phyloP scores from a whole-genome alignment of 179 eudicot species.

The Silene vulgaris region DNA sequence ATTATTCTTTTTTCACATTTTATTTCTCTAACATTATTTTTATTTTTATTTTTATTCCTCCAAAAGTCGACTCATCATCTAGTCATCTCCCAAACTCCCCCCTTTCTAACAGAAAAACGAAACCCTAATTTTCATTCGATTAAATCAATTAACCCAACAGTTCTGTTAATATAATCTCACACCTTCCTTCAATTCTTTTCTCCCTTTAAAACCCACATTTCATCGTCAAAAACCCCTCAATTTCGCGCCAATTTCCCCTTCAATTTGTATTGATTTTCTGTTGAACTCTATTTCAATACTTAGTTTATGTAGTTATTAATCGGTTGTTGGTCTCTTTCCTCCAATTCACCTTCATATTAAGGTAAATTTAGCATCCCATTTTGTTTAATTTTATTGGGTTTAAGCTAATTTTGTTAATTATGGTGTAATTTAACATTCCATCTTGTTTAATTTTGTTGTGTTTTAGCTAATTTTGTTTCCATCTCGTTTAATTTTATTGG shows the following conservation, averaged over 20 bases:
- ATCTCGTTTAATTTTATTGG: background rate
- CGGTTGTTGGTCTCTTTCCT: background rate
- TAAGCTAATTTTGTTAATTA: background rate
- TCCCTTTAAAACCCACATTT: background rate
- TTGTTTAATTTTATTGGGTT: background rate
- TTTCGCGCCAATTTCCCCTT: background rate
- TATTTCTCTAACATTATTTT: no score
- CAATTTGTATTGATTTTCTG: background rate
- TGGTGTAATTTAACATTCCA: conserved; percentile 1
- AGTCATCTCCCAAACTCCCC: background rate
- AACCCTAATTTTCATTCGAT: conserved; percentile 21
- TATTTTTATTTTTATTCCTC: no score
- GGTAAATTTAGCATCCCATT: conserved; percentile 14
- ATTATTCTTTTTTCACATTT: no score
- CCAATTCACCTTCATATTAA: background rate
- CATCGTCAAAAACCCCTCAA: background rate
- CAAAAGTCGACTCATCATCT: no score
- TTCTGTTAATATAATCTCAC: conserved; percentile 6
- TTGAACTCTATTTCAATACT: background rate
- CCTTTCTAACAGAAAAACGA: background rate
- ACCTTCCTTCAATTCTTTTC: conserved; percentile 5
- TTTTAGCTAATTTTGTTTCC: conserved; percentile 10
- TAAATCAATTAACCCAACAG: conserved; percentile 14
- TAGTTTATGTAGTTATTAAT: background rate
- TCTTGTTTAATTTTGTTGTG: background rate